Base-by-base conservation (phyloP, 805 yeast genomes). In the Grigorovia humatica region DNA sequence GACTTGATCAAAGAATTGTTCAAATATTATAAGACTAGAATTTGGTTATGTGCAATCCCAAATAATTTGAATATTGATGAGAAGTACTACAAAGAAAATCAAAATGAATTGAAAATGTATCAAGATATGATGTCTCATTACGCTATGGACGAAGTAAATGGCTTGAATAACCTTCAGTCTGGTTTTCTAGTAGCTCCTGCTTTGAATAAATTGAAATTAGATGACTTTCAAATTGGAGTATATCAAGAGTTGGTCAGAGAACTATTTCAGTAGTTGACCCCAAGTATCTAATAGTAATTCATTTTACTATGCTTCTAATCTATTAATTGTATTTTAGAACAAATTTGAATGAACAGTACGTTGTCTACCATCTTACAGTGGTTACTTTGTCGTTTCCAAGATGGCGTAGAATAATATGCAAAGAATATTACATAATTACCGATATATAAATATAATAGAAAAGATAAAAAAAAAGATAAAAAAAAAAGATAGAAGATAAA, bases 21-120 rank as follows among this genome's bases (percentile, higher is more conserved):
- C 71, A 80, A 83, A 62, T 80, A 83, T 54, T 85, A 83, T 71
- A 85, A 85, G 68, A 84, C 90, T 0, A 73, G 91, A 59, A 85
- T 85, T 56, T 85, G 95, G 95, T 70, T 85, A 67, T 83, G 91
- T 73, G 91, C 93, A 0, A 86, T 84, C 32, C 71, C 66, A 27
- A 67, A 67, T 51, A 66, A 67, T 52, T 45, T 67, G 44, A 59
- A 57, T 1, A 64, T 67, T 41, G 69, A 65, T 52, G 45, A 55
- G 27, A 60, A 63, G 51, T 65, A 63, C 46, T 65, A 67, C 51
- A 63, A 65, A 50, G 51, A 54, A n/a, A 59, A 64, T 19, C 63
- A 59, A 40, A 60, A 59, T 43, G 70, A 67, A 55, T 53, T 65
- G 43, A 55, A 58, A 42, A 60, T 67, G 65, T 66, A 66, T 51